Evolutionary conservation across 1,284 basidiomycete genomes (phyloP).

Genomic region (Sphaerobolus stellatus): DNA sequence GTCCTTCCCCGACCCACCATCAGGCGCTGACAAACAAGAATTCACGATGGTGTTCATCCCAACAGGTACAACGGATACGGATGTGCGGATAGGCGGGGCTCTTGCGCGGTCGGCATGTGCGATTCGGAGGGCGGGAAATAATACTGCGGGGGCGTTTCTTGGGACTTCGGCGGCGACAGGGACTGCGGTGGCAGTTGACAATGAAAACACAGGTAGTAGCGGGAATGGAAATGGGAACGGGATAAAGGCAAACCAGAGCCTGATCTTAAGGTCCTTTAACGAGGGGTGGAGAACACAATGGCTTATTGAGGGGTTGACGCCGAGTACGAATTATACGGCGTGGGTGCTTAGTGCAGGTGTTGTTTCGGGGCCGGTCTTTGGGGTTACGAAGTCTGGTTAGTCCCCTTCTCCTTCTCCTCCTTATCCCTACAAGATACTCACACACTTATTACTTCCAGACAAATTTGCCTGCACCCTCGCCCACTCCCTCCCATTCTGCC

Average conservation of each 20-base stretch:
- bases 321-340: conserved; percentile 70
- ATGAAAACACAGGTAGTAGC: too few relatives aligned
- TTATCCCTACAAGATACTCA: neutral
- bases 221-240: conserved; percentile 34
- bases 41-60: conserved; percentile 55
- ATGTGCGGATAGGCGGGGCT: conserved; percentile 21
- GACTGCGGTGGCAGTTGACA: too few relatives aligned
- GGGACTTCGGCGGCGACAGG: conserved; percentile 11
- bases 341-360: conserved; percentile 55
- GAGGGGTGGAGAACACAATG: conserved; percentile 71
- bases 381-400: conserved; percentile 69
- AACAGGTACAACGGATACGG: conserved; percentile 33
- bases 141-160: neutral
- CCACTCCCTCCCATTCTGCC: conserved; percentile 72
- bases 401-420: conserved; percentile 7
- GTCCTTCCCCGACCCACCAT: conserved; percentile 43
- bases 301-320: conserved; percentile 54
- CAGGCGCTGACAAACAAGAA: conserved; percentile 41
- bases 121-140: conserved; percentile 28
- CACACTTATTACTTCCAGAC: conserved; percentile 38
- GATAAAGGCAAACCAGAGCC: conserved; percentile 25
- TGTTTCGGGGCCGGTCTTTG: conserved; percentile 61
- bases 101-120: conserved; percentile 62
- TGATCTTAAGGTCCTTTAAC: conserved; percentile 44
- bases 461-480: conserved; percentile 73